Evolutionary conservation across 331 rosid species (phyloP).

Genomic region (Malus hybrid): DNA sequence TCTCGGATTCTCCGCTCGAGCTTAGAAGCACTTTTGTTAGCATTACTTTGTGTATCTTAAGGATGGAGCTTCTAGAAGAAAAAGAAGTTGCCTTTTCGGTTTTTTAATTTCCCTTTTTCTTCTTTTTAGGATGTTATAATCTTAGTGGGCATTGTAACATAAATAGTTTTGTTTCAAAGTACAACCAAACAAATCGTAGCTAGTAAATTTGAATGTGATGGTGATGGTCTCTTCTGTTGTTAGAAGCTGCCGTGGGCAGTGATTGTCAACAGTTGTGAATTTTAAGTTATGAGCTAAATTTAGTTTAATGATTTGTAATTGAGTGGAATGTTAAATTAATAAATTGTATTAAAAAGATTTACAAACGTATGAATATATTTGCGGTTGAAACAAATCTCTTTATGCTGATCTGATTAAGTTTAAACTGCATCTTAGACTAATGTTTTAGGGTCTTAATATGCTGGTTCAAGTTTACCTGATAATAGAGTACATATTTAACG

Average conservation of each 20-base stretch:
- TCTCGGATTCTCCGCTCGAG: slow-evolving; percentile 5
- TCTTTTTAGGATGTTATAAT: neutral
- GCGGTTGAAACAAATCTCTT: neutral
- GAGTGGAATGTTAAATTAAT: neutral
- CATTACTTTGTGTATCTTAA: neutral
- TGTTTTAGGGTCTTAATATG: neutral
- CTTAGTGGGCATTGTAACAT: neutral
- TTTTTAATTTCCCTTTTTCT: neutral
- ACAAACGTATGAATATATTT: neutral
- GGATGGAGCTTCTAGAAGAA: neutral
- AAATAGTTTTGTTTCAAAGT: neutral
- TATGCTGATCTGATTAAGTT: neutral
- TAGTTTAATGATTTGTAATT: neutral
- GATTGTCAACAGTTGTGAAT: neutral
- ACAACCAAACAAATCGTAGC: neutral
- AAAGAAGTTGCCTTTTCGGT: neutral
- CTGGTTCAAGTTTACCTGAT: neutral
- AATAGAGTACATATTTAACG: neutral
- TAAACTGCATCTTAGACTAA: neutral
- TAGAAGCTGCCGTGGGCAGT: neutral
- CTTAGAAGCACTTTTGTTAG: neutral
- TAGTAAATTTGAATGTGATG: neutral
- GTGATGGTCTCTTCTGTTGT: neutral
- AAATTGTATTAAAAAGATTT: neutral
- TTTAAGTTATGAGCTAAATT: neutral